Evolutionary conservation across 1,284 basidiomycete genomes (phyloP).

Genomic region (Ganoderma sinense): DNA sequence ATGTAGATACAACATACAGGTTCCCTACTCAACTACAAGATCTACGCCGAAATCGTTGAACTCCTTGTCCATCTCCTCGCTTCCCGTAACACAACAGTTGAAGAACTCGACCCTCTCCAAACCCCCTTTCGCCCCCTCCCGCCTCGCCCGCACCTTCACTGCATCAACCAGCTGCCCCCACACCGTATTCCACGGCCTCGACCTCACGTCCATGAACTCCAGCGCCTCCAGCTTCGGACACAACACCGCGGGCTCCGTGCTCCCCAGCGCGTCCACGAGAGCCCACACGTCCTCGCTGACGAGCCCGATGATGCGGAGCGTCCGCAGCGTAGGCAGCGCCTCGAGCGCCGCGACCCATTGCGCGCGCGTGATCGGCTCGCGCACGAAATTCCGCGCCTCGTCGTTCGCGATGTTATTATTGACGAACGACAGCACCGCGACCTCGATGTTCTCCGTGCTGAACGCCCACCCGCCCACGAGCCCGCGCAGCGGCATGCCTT

Average conservation of each 20-base stretch:
- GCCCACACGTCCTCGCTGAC: background rate
- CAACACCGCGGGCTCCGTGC: background rate
- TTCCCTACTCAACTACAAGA: background rate
- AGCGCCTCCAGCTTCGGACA: constrained; percentile 15
- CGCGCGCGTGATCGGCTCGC: background rate
- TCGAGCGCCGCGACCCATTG: background rate
- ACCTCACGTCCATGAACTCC: constrained; percentile 14
- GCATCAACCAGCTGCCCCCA: background rate
- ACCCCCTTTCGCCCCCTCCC: background rate
- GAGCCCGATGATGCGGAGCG: constrained; percentile 16
- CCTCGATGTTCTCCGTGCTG: constrained; percentile 14
- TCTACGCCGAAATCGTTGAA: background rate
- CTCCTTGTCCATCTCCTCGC: background rate
- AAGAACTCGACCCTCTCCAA: background rate
- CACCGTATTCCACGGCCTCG: background rate
- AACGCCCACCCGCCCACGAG: constrained; percentile 14
- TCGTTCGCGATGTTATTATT: background rate
- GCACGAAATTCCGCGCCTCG: background rate
- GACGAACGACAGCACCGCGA: constrained; percentile 10
- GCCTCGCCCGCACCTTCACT: background rate
- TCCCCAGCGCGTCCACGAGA: background rate
- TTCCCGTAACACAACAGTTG: background rate
- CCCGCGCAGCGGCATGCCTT: background rate
- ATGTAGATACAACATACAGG: background rate
- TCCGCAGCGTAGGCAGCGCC: constrained; percentile 14